Base-by-base conservation (phyloP, 352 stramenopile genomes). In the Phytopythium litorale region DNA sequence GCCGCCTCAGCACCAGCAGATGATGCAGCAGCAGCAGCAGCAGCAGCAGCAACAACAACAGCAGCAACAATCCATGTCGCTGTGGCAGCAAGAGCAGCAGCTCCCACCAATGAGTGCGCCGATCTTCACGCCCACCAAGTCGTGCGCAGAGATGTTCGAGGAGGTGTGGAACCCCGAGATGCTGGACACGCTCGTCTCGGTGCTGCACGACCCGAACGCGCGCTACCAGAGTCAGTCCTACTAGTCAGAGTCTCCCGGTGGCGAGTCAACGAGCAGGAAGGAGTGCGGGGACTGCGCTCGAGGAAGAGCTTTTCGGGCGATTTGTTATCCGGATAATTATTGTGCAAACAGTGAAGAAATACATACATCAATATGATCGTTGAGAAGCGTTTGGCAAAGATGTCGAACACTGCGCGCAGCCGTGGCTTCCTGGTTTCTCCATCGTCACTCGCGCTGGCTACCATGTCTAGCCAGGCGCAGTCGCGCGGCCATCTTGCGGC, bases 121-220 rank as follows among this genome's bases (percentile, higher is more conserved):
- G 0, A 54, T 72, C 18, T 72, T 62, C 58, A 72, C 65, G 55
- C 65, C 68, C 40, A 72, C 65, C 7, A 64, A 61, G 16, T 69
- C 68, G 35, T 75, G 68, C 58, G 58, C 56, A 15, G 65, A 75
- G 42, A 55, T 75, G 49, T 75, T 75, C 23, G 68, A 75, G 25
- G 68, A 75, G 50, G 68, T 75, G 45, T 80, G 72, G 72, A 80
- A 78, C 37, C 65, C 69, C 3, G 72, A 80, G 60, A 72, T 80
- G 62, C 70, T 80, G 38, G 70, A 78, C 43, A 73, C 70, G 23
- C 70, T 80, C 18, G 64, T 75, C 46, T 66, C 54, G 33, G 72
- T 75, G 56, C 51, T 80, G 38, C 69, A 80, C 42, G 70, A 77
- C 32, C 71, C 71, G 35, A 69, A 63, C 28, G 66, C 73, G 38